phyloP scores from a whole-genome alignment of 257 asterid genomes.

The Rhazya stricta region DNA sequence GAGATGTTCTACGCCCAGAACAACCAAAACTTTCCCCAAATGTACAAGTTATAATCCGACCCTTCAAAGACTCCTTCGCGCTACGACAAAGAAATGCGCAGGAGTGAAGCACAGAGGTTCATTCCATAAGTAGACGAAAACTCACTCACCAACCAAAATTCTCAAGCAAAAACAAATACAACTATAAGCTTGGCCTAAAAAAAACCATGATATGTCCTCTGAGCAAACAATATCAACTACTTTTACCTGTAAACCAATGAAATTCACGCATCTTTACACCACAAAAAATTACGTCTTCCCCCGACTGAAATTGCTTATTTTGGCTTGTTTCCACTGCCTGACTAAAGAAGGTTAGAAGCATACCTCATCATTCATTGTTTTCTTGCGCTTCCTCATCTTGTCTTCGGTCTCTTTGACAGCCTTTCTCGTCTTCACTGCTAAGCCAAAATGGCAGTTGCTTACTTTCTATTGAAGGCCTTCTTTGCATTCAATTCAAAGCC shows the following conservation, averaged over 20 bases:
- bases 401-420: not conserved
- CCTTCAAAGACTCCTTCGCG: not conserved
- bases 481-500: too few relatives aligned
- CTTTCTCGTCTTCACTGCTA: not conserved
- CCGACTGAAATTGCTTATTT: not conserved
- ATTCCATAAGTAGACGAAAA: not conserved
- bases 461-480: too few relatives aligned
- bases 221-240: not conserved
- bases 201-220: not conserved
- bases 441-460: not conserved
- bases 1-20: too few relatives aligned
- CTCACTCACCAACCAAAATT: not conserved
- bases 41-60: not conserved
- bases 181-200: not conserved
- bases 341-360: not conserved
- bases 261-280: not conserved
- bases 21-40: too few relatives aligned
- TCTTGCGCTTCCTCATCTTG: not conserved
- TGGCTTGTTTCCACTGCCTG: not conserved
- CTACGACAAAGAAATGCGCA: not conserved
- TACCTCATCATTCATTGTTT: not conserved
- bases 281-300: not conserved
- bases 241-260: not conserved
- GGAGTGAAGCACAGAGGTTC: not conserved
- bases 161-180: not conserved